These are phyloP conservation scores for Apiospora malaysiana DNA, from an alignment of 2,329 filamentous ascomycete species.

Conservation along the genomic window DNA sequence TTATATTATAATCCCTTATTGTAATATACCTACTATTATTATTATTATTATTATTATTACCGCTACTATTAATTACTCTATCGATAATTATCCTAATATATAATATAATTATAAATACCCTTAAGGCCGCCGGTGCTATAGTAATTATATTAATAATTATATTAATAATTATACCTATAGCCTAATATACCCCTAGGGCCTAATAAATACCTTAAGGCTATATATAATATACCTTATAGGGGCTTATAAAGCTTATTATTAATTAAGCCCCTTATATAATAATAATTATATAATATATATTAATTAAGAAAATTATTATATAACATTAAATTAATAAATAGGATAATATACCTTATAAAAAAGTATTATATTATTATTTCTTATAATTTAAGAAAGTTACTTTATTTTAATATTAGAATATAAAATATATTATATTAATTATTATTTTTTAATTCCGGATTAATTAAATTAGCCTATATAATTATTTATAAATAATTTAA, in stretches of 20 bases:
- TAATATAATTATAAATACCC: no score
- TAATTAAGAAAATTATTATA: background rate
- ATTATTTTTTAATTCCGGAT: background rate
- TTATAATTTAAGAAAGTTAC: background rate
- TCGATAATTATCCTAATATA: no score
- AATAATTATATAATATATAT: background rate
- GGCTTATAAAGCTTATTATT: background rate
- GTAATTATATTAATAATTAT: no score
- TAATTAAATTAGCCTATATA: background rate
- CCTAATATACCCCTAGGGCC: background rate
- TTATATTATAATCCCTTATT: no score
- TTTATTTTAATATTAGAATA: background rate
- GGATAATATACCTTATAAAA: background rate
- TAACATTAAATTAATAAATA: background rate
- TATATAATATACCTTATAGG: background rate
- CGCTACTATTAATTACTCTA: background rate
- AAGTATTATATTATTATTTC: background rate
- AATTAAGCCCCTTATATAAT: background rate
- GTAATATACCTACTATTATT: no score
- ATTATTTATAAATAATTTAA: background rate
- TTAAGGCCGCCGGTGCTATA: no score
- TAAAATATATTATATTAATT: background rate
- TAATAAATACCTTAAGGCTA: no score
- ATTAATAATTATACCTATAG: no score
- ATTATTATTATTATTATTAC: no score